Percentiles rank a stretch among this genome's conserved stretches.
These are phyloP conservation scores for Fraxinus cuspidata DNA, from an alignment of 257 asterid species.

Conservation along the genomic window DNA sequence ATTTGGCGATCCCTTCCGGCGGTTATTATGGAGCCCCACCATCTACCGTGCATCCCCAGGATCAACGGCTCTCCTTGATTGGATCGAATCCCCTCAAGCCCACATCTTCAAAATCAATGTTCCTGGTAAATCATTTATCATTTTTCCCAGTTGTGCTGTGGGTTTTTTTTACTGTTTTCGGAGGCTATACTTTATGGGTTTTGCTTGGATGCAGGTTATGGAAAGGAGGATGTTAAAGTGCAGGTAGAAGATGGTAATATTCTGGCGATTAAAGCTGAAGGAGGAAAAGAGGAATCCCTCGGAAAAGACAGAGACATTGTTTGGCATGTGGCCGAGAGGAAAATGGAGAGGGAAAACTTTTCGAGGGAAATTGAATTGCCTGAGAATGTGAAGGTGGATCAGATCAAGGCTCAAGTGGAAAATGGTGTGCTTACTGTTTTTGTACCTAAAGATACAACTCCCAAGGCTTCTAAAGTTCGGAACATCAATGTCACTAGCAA, in stretches of 20 bases:
- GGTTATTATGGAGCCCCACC: conserved; percentile 54
- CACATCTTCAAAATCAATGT: conserved; percentile 77
- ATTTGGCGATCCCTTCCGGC: conserved; percentile 67
- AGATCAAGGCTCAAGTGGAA: conserved; percentile 71
- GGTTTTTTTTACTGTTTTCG: no score
- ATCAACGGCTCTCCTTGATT: conserved; percentile 69
- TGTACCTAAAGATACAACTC: conserved; percentile 70
- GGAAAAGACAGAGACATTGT: conserved; percentile 54
- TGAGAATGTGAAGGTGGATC: conserved; percentile 71
- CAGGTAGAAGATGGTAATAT: conserved; percentile 73
- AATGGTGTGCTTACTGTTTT: conserved; percentile 79
- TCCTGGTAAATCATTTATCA: conserved; percentile 47
- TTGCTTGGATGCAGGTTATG: conserved; percentile 47
- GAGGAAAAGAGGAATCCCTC: conserved; percentile 33
- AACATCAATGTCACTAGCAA: conserved; percentile 64
- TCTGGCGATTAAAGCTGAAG: conserved; percentile 62
- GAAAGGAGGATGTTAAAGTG: conserved; percentile 67
- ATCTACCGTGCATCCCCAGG: conserved; percentile 47
- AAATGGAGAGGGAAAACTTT: conserved; percentile 42
- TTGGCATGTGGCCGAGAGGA: conserved; percentile 92
- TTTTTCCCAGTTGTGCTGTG: background rate
- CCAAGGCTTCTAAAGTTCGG: conserved; percentile 58
- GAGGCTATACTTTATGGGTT: background rate
- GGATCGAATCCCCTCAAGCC: conserved; percentile 66
- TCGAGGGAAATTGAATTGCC: conserved; percentile 71